Percentiles rank a stretch among this genome's conserved stretches.
Evolutionary conservation across 1,139 yeast species (phyloP).

Genomic region (Suhomyces taliae): DNA sequence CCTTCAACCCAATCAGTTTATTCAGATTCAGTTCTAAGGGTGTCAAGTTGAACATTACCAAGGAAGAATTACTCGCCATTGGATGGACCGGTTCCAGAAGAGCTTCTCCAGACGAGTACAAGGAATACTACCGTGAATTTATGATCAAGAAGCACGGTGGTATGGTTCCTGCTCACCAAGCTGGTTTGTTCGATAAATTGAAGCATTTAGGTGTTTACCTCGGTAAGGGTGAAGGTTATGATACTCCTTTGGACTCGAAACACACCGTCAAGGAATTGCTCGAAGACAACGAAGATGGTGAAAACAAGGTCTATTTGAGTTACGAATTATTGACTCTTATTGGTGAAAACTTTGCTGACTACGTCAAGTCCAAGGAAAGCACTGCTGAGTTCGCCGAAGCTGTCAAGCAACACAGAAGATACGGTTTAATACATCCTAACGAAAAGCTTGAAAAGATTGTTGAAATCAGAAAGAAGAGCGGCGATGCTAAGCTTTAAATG

Average conservation of each 20-base stretch:
- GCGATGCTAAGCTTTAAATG: conserved; percentile 9
- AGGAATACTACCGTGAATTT: conserved; percentile 64
- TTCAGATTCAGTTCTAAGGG: conserved; percentile 30
- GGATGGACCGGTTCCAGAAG: conserved; percentile 95
- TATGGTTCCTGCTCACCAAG: conserved; percentile 71
- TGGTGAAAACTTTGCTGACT: conserved; percentile 46
- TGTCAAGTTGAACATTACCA: conserved; percentile 37
- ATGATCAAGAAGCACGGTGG: conserved; percentile 74
- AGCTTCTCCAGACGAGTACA: conserved; percentile 69
- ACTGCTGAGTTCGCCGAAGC: conserved; percentile 35
- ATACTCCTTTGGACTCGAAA: conserved; percentile 50
- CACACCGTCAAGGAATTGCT: conserved; percentile 27
- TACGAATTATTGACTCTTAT: conserved; percentile 55
- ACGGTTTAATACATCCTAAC: conserved; percentile 55
- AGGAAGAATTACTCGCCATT: conserved; percentile 58
- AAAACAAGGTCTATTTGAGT: conserved; percentile 46
- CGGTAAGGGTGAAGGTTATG: conserved; percentile 79
- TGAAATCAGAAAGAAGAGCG: conserved; percentile 35
- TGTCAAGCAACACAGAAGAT: conserved; percentile 59
- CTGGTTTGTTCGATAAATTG: conserved; percentile 65
- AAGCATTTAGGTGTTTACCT: conserved; percentile 62
- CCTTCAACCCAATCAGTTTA: conserved; percentile 65
- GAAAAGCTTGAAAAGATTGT: conserved; percentile 43
- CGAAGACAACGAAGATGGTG: conserved; percentile 14
- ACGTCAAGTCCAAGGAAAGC: conserved; percentile 31